Base-by-base conservation (phyloP, 129 eudicot genomes). In the Saposhnikovia divaricata region DNA sequence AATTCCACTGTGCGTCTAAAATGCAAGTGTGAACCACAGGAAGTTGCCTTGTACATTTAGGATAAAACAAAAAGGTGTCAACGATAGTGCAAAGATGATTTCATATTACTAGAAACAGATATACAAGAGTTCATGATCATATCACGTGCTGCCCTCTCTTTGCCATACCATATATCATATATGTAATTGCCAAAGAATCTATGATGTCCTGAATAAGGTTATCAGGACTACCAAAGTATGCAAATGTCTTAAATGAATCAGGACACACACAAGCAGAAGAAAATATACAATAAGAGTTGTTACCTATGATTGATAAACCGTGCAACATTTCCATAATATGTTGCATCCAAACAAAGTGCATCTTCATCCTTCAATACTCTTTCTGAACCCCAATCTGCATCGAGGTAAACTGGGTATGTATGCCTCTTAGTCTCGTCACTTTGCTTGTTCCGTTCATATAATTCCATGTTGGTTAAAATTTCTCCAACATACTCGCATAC, bases 221-320 rank as follows among this genome's bases (percentile, higher is more conserved):
- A 69, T 6, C 23, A 69, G 9, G 23, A 14, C 7, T 16, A 69
- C 38, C 74, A 0, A 38, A 69, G 43, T 31, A 37, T 31, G 73
- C 19, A 31, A 4, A 37, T 34, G 45, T 69, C 45, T 44, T 16
- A 14, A 31, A 34, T 68, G 25, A 37, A 70, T 70, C 21, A 6
- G 10, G 43, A 70, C 15, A 27, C 16, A 72, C 21, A 10, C 14
- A 53, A 31, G 3, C 40, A 48, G 19, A 9, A 38, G 15, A 37
- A 43, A 48, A 31, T 14, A 28, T 76, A 21, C 16, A 7, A 71
- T 40, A 70, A 74, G 51, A 51, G 55, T 40, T 38, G 15, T 75
- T 45, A 88, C 98, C 91, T 90, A 79, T 93, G 98, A 83, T 93
- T 93, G 23, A 93, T 89, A 81, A 93, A 93, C 81, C 98, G 84